phyloP scores from a whole-genome alignment of 257 asterid genomes.

The Leptodermis oblonga region DNA sequence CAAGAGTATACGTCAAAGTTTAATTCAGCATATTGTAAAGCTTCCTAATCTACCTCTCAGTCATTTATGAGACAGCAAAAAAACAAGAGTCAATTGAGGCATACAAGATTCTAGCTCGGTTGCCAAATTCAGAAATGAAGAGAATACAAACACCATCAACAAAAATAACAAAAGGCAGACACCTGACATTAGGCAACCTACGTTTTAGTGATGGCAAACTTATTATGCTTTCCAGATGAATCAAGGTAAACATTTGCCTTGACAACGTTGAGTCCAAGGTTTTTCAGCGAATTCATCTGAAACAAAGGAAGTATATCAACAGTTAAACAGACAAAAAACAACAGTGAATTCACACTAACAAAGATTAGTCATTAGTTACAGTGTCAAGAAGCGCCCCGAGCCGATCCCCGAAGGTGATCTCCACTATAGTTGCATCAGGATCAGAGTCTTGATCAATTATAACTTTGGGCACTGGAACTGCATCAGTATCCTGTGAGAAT shows the following conservation, averaged over 20 bases:
- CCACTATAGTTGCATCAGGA: conserved; percentile 84
- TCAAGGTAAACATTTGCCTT: conserved; percentile 92
- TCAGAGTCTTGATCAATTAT: conserved; percentile 89
- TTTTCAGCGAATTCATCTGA: conserved; percentile 83
- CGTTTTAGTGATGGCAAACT: conserved; percentile 80
- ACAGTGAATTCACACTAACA: background rate
- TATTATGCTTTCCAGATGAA: conserved; percentile 95
- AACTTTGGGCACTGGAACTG: conserved; percentile 68
- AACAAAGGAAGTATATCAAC: conserved; percentile 19
- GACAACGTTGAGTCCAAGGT: conserved; percentile 84
- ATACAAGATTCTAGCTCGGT: background rate
- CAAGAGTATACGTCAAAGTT: background rate
- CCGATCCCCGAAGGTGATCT: conserved; percentile 92
- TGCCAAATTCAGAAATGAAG: conserved; percentile 7
- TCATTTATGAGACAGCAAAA: background rate
- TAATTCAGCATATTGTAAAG: background rate
- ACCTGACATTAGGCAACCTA: conserved; percentile 35
- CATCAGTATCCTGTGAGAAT: conserved; percentile 52
- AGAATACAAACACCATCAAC: conserved; percentile 1
- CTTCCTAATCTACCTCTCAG: background rate
- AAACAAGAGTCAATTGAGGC: background rate
- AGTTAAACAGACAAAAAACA: background rate
- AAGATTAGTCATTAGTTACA: conserved; percentile 26
- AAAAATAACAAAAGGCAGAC: conserved; percentile 9
- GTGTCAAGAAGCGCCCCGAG: conserved; percentile 96